phyloP scores from a whole-genome alignment of 1,284 basidiomycete species.

The Apiotrichum akiyoshidainum region DNA sequence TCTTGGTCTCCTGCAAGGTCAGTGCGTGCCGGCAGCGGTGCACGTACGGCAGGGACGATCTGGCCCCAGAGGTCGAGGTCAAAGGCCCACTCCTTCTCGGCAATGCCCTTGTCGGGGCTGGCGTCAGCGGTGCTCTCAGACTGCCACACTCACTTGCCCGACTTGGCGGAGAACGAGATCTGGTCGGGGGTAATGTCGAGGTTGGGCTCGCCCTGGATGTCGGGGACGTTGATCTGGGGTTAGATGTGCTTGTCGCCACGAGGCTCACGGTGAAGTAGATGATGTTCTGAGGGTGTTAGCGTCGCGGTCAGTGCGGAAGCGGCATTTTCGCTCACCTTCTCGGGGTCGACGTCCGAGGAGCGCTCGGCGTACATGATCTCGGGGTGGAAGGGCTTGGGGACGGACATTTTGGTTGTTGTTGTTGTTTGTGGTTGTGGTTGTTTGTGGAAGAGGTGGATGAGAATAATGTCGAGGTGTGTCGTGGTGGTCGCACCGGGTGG shows the following conservation, averaged over 20 bases:
- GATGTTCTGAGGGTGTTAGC: constrained; percentile 61
- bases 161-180: constrained; percentile 67
- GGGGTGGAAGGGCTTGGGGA: constrained; percentile 58
- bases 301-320: no score
- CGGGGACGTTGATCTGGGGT: constrained; percentile 61
- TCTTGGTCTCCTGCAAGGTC: constrained; percentile 60
- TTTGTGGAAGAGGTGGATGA: not conserved
- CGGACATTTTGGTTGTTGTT: constrained; percentile 30
- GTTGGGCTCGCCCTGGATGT: constrained; percentile 65
- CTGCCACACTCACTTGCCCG: constrained; percentile 62
- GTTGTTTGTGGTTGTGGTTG: constrained; percentile 4
- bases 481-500: no score
- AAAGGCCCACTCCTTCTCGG: constrained; percentile 67
- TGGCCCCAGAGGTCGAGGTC: constrained; percentile 68
- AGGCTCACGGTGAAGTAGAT: constrained; percentile 66
- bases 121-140: not conserved
- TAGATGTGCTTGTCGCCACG: not conserved
- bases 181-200: constrained; percentile 63
- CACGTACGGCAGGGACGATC: constrained; percentile 66
- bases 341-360: constrained; percentile 62
- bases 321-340: constrained; percentile 60
- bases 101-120: constrained; percentile 57
- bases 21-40: not conserved
- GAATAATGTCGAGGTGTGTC: not conserved
- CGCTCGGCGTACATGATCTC: constrained; percentile 90